phyloP scores from a whole-genome alignment of 805 yeast genomes.

The Jamesozyma spencerorum region DNA sequence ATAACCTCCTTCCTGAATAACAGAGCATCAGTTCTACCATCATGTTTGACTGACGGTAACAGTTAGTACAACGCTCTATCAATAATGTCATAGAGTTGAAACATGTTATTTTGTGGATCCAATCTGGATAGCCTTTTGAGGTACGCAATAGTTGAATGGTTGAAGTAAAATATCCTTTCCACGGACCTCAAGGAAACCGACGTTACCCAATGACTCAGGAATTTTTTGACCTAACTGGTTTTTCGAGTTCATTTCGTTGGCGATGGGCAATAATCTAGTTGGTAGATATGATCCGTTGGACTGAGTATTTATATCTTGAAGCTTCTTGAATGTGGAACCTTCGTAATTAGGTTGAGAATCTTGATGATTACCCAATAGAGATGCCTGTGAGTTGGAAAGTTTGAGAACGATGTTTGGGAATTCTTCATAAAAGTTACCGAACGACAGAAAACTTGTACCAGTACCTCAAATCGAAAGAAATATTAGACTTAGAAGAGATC shows the following conservation, averaged over 20 bases:
- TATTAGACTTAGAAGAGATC: too few species aligned
- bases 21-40: constrained; percentile 2
- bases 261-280: background rate
- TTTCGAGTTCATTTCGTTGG: constrained; percentile 1
- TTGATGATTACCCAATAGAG: background rate
- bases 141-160: constrained; percentile 1
- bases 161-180: background rate
- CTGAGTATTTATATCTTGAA: background rate
- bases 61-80: background rate
- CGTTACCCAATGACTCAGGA: constrained; percentile 1
- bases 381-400: background rate
- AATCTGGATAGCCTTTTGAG: constrained; percentile 1
- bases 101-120: background rate
- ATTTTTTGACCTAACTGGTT: background rate
- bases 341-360: background rate
- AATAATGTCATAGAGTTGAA: constrained; percentile 1
- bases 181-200: background rate
- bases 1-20: background rate
- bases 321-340: background rate
- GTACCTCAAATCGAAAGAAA: too few species aligned
- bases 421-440: background rate
- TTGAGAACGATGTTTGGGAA: background rate
- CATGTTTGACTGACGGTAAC: background rate
- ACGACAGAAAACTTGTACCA: too few species aligned
- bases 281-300: background rate